These are phyloP conservation scores for Fusarium siculi DNA, from an alignment of 2,329 filamentous ascomycete species.

Conservation along the genomic window DNA sequence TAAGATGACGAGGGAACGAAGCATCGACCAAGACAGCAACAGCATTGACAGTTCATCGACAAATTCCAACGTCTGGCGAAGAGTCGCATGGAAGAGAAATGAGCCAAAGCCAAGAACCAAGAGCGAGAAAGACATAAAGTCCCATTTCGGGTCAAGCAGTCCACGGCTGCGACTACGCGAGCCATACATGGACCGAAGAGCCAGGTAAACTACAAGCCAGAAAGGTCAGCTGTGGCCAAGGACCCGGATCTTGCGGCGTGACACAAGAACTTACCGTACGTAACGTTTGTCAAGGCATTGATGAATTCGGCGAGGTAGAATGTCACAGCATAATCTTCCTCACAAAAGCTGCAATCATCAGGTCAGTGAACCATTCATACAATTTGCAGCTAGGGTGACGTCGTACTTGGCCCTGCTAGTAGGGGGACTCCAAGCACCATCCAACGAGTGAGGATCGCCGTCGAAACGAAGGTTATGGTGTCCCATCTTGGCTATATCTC, in stretches of 20 bases:
- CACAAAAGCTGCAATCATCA: slow-evolving; percentile 48
- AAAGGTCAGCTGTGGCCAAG: slow-evolving; percentile 8
- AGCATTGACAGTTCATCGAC: slow-evolving; percentile 70
- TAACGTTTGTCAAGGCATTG: slow-evolving; percentile 55
- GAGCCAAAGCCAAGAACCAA: slow-evolving; percentile 56
- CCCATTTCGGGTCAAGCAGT: slow-evolving; percentile 47
- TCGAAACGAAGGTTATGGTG: slow-evolving; percentile 53
- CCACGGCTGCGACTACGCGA: slow-evolving; percentile 44
- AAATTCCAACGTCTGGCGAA: slow-evolving; percentile 56
- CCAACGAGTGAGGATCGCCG: slow-evolving; percentile 48
- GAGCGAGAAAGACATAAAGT: slow-evolving; percentile 56
- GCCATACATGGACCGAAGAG: slow-evolving; percentile 52
- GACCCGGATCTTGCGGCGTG: neutral
- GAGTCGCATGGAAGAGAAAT: slow-evolving; percentile 57
- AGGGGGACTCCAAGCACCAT: slow-evolving; percentile 53
- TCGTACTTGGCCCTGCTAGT: slow-evolving; percentile 54
- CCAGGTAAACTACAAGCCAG: slow-evolving; percentile 52
- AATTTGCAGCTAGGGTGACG: neutral
- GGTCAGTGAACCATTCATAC: slow-evolving; percentile 22
- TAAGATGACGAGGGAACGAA: slow-evolving; percentile 60
- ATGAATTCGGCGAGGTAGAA: slow-evolving; percentile 57
- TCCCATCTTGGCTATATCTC: slow-evolving; percentile 11
- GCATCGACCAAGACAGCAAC: slow-evolving; percentile 61
- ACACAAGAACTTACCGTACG: slow-evolving; percentile 53
- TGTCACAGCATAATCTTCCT: slow-evolving; percentile 61